phyloP scores from a whole-genome alignment of 805 yeast genomes.

The Pichia nakasei region DNA sequence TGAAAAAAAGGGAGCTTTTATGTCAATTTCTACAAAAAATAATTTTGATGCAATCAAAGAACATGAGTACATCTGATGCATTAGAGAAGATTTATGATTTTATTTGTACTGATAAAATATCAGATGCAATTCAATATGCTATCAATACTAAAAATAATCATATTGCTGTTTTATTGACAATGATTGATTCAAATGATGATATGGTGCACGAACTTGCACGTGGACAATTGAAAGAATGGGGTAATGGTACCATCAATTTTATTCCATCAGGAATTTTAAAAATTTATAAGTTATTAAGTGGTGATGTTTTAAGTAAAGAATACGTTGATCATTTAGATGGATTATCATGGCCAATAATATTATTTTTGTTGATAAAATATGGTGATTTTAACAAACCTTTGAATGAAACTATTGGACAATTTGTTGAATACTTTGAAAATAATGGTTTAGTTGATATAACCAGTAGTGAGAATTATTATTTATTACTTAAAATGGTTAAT shows the following conservation, averaged over 20 bases:
- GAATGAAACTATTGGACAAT: slow-evolving; percentile 24
- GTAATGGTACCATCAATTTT: slow-evolving; percentile 28
- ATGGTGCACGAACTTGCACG: slow-evolving; percentile 47
- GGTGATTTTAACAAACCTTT: slow-evolving; percentile 38
- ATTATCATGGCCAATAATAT: slow-evolving; percentile 57
- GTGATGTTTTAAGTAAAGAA: slow-evolving; percentile 30
- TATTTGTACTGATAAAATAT: slow-evolving; percentile 47
- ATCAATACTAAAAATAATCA: slow-evolving; percentile 56
- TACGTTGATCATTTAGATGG: slow-evolving; percentile 31
- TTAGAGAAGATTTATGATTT: slow-evolving; percentile 44
- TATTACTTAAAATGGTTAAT: slow-evolving; percentile 2
- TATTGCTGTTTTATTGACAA: slow-evolving; percentile 58
- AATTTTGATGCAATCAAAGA: no score
- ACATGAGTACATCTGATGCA: slow-evolving; percentile 27
- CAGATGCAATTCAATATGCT: slow-evolving; percentile 56
- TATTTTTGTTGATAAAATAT: slow-evolving; percentile 56
- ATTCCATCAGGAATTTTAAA: slow-evolving; percentile 50
- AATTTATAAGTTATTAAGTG: slow-evolving; percentile 57
- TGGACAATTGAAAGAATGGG: slow-evolving; percentile 63
- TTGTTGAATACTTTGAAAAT: slow-evolving; percentile 11
- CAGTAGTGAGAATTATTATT: slow-evolving; percentile 7
- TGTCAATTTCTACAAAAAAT: slow-evolving; percentile 49
- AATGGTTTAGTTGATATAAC: slow-evolving; percentile 6
- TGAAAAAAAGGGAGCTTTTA: slow-evolving; percentile 37
- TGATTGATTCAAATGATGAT: slow-evolving; percentile 63